Evolutionary conservation across 2,329 filamentous ascomycete genomes (phyloP).

Genomic region (Alternaria novae-zelandiae): DNA sequence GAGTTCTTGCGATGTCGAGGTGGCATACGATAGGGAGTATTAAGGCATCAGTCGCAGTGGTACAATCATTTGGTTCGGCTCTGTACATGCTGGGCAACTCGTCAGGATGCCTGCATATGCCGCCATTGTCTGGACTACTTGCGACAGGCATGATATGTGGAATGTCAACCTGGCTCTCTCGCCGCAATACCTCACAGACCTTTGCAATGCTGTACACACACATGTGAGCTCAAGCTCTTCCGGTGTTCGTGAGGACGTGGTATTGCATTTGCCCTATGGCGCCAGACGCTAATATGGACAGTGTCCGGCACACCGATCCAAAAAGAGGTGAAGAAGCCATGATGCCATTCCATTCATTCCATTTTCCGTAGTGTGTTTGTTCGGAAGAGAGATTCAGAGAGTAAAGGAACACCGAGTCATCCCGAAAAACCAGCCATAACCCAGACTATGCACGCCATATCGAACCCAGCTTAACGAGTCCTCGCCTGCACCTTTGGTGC

Average conservation of each 20-base stretch:
- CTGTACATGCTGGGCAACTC: background rate
- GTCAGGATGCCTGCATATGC: background rate
- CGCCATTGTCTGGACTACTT: background rate
- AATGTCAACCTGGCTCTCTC: too few relatives aligned
- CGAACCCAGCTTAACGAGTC: slow-evolving; percentile 70
- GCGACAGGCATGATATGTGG: too few relatives aligned
- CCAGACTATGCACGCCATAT: slow-evolving; percentile 31
- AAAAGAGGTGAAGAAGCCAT: slow-evolving; percentile 34
- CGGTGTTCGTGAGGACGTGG: slow-evolving; percentile 40
- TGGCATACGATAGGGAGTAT: background rate
- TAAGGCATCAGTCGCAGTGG: background rate
- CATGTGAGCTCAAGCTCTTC: background rate
- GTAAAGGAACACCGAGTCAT: slow-evolving; percentile 40
- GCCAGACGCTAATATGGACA: slow-evolving; percentile 37
- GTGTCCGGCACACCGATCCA: slow-evolving; percentile 31
- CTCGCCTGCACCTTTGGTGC: slow-evolving; percentile 83
- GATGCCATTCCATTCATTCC: slow-evolving; percentile 41
- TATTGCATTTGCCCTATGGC: slow-evolving; percentile 47
- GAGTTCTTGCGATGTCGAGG: background rate
- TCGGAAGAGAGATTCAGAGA: slow-evolving; percentile 30
- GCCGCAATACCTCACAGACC: too few relatives aligned
- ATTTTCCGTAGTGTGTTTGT: slow-evolving; percentile 27
- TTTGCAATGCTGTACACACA: too few relatives aligned
- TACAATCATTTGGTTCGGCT: background rate
- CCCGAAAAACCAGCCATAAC: slow-evolving; percentile 37